Base-by-base conservation (phyloP, 176 grass and related monocot species). In the Carex pumila region DNA sequence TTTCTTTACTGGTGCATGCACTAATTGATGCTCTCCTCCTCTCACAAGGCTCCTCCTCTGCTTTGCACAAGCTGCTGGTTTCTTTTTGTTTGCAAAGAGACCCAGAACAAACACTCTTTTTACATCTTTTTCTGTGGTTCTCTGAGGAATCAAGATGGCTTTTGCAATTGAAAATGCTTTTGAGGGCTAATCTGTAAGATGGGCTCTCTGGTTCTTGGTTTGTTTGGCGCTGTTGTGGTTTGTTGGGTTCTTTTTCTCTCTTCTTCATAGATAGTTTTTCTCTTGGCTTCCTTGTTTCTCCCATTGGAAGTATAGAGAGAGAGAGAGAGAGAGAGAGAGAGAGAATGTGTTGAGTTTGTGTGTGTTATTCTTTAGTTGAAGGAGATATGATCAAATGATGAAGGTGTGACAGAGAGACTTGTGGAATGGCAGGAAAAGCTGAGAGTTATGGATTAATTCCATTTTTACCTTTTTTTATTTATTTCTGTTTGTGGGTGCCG, bases 81-180 rank as follows among this genome's bases (percentile, higher is more conserved):
- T 89, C 79, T 62, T 52, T 89, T 49, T 86, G 58, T 85, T 91
- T 94, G 87, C 92, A 94, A 73, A 92, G 81, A 82, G 94, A 94
- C 4, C 86, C 88, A 13, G 88, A 88, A 83, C 88, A 94, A 43
- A 79, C 86, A 17, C 88, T 84, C 63, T 87, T 89, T 84, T 85
- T 89, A 68, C 85, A 68, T 58, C 74, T 78, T 31, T 65, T 87
- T 21, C 39, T 84, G 84, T 18, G 17, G 61, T 52, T 64, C 36
- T 64, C 54, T 22, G 80, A 2, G 5, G 15, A 13, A 11, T 67
- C 78, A 64, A 85, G 83, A 89, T 84, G 87, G 88, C 82, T 92
- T 71, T 87, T 88, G 90, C 92, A 97, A 8, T 85, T 90, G 82
- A 97, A 92, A 87, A 97, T 49, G 87, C 87, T 90, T 83, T 80